Conservation (phyloP, 2,329 filamentous ascomycete species). For the Pestalotiopsis sp. region DNA sequence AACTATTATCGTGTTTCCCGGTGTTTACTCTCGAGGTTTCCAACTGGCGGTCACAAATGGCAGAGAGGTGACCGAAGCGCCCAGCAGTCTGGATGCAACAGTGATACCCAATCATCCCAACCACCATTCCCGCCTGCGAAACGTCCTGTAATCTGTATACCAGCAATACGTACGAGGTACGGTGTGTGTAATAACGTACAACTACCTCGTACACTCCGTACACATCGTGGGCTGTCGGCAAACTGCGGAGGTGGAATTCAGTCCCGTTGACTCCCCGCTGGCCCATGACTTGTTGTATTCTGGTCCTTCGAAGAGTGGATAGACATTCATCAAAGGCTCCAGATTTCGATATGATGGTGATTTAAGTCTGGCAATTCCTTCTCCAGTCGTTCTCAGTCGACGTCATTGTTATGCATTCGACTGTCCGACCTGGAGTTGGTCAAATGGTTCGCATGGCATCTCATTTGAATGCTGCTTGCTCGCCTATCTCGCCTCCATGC, state of each 20-base stretch:
- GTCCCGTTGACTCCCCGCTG: not conserved
- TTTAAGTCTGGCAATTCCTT: not conserved
- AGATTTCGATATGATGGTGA: not conserved
- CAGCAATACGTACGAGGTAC: no score
- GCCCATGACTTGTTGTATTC: not conserved
- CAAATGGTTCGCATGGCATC: not conserved
- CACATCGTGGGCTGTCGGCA: not conserved
- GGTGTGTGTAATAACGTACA: not conserved
- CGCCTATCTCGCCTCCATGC: not conserved
- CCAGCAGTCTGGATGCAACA: not conserved
- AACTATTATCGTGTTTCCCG: not conserved
- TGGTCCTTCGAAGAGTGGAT: not conserved
- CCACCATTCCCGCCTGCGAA: not conserved
- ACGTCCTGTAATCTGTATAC: not conserved
- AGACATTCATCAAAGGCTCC: not conserved
- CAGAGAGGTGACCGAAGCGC: not conserved
- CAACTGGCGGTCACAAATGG: not conserved
- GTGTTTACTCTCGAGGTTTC: not conserved
- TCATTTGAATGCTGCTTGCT: not conserved
- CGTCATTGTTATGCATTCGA: not conserved
- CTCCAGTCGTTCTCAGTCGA: not conserved
- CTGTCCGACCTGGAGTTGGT: not conserved
- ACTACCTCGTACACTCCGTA: not conserved
- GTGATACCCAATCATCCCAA: not conserved
- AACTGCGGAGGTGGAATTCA: not conserved